These are phyloP conservation scores for Penicillium canescens DNA, from an alignment of 495 filamentous ascomycete species.

Conservation along the genomic window DNA sequence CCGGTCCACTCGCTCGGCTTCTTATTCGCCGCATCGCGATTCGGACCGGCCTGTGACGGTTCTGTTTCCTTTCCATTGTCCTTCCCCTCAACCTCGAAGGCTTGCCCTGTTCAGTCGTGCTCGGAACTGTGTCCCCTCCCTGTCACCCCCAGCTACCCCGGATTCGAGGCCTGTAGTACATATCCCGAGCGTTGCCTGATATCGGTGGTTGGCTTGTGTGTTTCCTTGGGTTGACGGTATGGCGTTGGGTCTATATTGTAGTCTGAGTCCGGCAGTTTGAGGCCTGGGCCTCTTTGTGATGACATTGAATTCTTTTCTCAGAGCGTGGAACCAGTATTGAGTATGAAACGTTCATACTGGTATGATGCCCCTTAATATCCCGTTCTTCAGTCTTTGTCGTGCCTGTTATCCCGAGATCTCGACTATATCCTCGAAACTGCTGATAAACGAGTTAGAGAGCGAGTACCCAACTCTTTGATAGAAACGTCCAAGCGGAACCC, in stretches of 20 bases:
- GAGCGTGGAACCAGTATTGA: neutral
- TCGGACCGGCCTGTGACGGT: conserved; percentile 16
- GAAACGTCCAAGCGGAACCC: neutral
- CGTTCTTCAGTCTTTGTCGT: too few relatives aligned
- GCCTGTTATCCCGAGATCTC: too few relatives aligned
- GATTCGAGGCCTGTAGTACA: conserved; percentile 13
- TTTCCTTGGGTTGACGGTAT: neutral
- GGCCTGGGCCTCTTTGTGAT: neutral
- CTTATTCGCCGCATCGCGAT: conserved; percentile 26
- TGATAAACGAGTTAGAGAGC: neutral
- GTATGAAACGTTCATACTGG: neutral
- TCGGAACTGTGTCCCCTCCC: neutral
- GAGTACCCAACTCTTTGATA: neutral
- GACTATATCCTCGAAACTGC: neutral
- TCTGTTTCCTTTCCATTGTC: conserved; percentile 8
- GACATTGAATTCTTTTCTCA: neutral
- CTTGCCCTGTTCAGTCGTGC: conserved; percentile 8
- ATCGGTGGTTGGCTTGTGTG: neutral
- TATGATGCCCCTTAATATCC: neutral
- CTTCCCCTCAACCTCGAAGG: conserved; percentile 6
- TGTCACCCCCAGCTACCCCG: conserved; percentile 11
- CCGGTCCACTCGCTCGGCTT: conserved; percentile 12
- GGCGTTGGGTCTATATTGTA: neutral
- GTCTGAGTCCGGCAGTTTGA: conserved; percentile 1
- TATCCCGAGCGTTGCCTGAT: conserved; percentile 4